Percentiles rank a stretch among this genome's conserved stretches.
phyloP scores from a whole-genome alignment of 495 filamentous ascomycete species.

The Penicillium maclennaniae region DNA sequence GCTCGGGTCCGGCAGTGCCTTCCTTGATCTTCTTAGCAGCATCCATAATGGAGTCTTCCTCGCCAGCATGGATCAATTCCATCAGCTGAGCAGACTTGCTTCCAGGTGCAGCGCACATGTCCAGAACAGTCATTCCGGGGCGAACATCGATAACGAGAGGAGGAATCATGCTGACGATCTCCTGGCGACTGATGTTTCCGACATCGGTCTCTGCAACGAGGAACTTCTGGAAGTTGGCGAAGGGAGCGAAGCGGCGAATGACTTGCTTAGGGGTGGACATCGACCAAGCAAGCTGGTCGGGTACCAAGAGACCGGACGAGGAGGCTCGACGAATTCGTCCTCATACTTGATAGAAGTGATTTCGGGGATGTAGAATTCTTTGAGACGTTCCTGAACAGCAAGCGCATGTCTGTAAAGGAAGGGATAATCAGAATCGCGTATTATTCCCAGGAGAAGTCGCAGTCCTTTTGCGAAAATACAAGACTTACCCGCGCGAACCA shows the following conservation, averaged over 20 bases:
- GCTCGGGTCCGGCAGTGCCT: conserved; percentile 45
- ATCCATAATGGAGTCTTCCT: conserved; percentile 74
- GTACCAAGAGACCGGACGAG: conserved; percentile 79
- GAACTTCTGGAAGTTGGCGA: conserved; percentile 94
- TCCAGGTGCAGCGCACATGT: conserved; percentile 94
- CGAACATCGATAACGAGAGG: conserved; percentile 87
- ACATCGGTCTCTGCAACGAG: conserved; percentile 95
- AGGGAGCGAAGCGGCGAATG: conserved; percentile 84
- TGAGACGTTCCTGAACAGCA: conserved; percentile 76
- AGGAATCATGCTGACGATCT: conserved; percentile 98
- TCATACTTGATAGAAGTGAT: conserved; percentile 80
- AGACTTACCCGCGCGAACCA: conserved; percentile 73
- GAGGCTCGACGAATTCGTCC: conserved; percentile 74
- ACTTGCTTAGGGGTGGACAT: conserved; percentile 97
- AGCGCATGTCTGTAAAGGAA: conserved; percentile 65
- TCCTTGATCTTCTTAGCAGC: conserved; percentile 51
- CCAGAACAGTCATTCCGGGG: conserved; percentile 87
- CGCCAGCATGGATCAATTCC: conserved; percentile 87
- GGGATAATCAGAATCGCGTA: conserved; percentile 8
- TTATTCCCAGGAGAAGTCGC: not conserved
- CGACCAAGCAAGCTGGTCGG: conserved; percentile 86
- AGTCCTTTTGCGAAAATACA: not conserved
- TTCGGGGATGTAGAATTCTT: conserved; percentile 83
- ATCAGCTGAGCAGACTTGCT: conserved; percentile 95
- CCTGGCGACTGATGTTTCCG: conserved; percentile 95